Base-by-base conservation (phyloP, 1,284 basidiomycete species). In the Trichosporon faecale region DNA sequence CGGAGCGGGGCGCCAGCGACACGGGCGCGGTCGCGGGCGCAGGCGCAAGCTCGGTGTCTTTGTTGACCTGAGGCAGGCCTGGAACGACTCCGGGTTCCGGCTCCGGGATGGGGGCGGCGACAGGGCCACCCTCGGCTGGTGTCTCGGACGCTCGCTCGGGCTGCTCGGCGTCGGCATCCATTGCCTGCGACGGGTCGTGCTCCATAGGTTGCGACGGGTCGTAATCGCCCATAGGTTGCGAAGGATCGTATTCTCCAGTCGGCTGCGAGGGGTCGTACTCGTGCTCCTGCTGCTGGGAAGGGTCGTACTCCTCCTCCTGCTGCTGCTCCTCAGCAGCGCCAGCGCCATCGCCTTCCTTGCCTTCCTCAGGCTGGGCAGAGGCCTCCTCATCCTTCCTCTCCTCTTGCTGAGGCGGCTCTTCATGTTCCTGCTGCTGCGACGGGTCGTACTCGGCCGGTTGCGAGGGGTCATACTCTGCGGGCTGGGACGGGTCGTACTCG, bases 91-190 rank as follows among this genome's bases (percentile, higher is more conserved):
- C 49, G 23, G 46, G 55, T 31, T 37, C 61, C 14, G 61, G 44
- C 27, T 61, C 57, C 7, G 57, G 57, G 11, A 61, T 18, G 3
- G 57, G 27, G 7, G 57, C 57, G 2, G 57, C 57, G 8, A 33
- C 57, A 4, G 57, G 57, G 57, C 27, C 63, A 16, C 40, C 40
- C n/a, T 46, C 66, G 12, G 6, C 69, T 21, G 46, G 61, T 29
- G 61, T 25, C 18, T 31, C 49, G 27, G 27, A 52, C 27, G 68
- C 65, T 14, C 71, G 66, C 23, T 65, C 37, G 52, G 73, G 68
- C 31, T 68, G 37, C 52, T 57, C 77, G 18, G 77, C 72, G 46
- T 77, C 78, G n/a, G 66, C 72, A 61, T 79, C 65, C 21, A 44
- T n/a, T 6, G 64, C 52, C 35, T 27, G 23, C 6, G 70, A 71